Percentiles rank a stretch among this genome's conserved stretches.
Evolutionary conservation across 805 yeast genomes (phyloP).

Genomic region (Metschnikowia colocasiae): DNA sequence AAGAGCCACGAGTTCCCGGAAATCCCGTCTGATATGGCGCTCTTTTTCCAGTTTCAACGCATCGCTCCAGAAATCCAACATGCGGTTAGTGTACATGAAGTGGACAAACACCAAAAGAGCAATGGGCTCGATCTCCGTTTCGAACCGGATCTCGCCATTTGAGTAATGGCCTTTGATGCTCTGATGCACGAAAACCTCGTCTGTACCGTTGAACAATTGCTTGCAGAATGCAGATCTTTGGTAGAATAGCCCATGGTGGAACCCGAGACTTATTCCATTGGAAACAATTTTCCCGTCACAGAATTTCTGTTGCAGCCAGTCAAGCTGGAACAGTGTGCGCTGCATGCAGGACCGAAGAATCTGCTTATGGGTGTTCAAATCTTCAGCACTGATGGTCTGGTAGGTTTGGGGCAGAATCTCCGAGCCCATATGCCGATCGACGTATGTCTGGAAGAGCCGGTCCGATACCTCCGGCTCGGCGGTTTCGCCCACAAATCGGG

Average conservation of each 20-base stretch:
- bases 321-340: not conserved
- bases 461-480: not conserved
- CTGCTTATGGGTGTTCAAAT: not conserved
- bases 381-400: conserved; percentile 6
- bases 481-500: not conserved
- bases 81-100: conserved; percentile 47
- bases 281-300: conserved; percentile 36
- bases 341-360: conserved; percentile 1
- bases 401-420: not conserved
- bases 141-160: conserved; percentile 19
- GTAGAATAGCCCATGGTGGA: conserved; percentile 32
- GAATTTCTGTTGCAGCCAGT: conserved; percentile 21
- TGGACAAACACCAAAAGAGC: conserved; percentile 42
- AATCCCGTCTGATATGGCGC: conserved; percentile 25
- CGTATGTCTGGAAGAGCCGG: not conserved
- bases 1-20: conserved; percentile 21
- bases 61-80: conserved; percentile 46
- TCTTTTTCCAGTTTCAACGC: conserved; percentile 24
- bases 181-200: conserved; percentile 24
- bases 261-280: conserved; percentile 28
- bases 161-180: conserved; percentile 25
- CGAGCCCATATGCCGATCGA: not conserved
- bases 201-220: conserved; percentile 20
- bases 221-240: conserved; percentile 29
- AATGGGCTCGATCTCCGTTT: conserved; percentile 26